Percentiles rank a stretch among this genome's conserved stretches.
phyloP scores from a whole-genome alignment of 306 rosid genomes.

The Sicyos baderoa region DNA sequence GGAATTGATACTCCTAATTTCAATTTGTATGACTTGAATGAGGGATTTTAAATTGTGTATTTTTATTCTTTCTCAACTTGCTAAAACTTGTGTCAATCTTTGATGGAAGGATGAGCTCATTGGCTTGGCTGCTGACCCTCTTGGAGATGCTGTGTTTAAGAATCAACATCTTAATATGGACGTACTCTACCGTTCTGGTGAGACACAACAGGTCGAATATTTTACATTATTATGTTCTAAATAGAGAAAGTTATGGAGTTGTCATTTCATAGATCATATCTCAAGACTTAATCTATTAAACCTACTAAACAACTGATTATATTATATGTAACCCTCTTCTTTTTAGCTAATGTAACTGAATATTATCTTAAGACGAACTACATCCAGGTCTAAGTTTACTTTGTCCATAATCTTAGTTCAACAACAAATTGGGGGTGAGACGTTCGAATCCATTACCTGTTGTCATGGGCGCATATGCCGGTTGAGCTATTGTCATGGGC shows the following conservation, averaged over 20 bases:
- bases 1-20: neutral
- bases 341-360: neutral
- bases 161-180: slow-evolving; percentile 67
- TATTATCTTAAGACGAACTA: neutral
- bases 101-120: slow-evolving; percentile 65
- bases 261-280: neutral
- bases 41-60: neutral
- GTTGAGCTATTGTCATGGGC: too few relatives aligned
- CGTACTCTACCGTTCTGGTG: slow-evolving; percentile 81
- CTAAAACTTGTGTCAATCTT: neutral
- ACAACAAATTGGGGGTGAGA: too few relatives aligned
- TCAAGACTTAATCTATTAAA: neutral
- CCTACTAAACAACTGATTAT: neutral
- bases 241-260: neutral
- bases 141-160: slow-evolving; percentile 55
- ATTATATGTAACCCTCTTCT: neutral
- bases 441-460: too few relatives aligned
- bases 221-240: slow-evolving; percentile 9
- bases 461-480: too few relatives aligned
- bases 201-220: slow-evolving; percentile 58
- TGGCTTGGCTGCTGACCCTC: slow-evolving; percentile 56
- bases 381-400: neutral
- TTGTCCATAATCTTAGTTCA: neutral
- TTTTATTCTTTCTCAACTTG: neutral
- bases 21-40: neutral